These are phyloP conservation scores for Leishmania guyanensis DNA, from an alignment of 208 protist species.

Conservation along the genomic window DNA sequence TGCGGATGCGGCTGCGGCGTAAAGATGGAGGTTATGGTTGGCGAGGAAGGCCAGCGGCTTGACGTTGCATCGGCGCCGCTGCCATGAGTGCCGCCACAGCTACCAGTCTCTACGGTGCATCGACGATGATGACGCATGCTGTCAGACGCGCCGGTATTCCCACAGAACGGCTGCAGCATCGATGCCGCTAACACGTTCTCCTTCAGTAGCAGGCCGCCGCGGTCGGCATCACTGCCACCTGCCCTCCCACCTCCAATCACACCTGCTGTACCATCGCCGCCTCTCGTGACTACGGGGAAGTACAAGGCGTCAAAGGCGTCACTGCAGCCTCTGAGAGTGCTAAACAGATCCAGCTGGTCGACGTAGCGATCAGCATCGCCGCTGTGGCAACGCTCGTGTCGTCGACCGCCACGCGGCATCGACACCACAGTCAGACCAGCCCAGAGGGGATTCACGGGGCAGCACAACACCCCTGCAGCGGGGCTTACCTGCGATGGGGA, in stretches of 20 bases:
- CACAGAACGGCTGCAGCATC: constrained; percentile 41
- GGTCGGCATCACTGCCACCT: background rate
- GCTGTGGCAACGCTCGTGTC: constrained; percentile 21
- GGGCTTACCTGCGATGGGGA: background rate
- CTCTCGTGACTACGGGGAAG: background rate
- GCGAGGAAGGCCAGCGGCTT: constrained; percentile 17
- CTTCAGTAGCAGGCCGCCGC: constrained; percentile 28
- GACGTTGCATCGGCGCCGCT: constrained; percentile 14
- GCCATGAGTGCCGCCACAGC: background rate
- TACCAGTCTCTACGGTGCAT: background rate
- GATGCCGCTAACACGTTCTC: constrained; percentile 42
- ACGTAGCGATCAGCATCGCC: background rate
- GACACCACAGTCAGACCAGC: constrained; percentile 25
- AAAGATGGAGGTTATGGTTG: constrained; percentile 3
- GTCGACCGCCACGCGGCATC: constrained; percentile 11
- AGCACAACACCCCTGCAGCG: constrained; percentile 16
- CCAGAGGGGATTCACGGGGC: constrained; percentile 16
- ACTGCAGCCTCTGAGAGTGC: background rate
- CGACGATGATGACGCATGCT: constrained; percentile 4
- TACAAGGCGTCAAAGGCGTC: background rate
- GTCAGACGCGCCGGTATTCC: background rate
- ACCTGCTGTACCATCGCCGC: background rate
- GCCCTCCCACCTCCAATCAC: background rate
- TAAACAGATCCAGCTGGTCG: background rate
- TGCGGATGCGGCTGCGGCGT: constrained; percentile 11